Percentiles rank a stretch among this genome's conserved stretches.
phyloP scores from a whole-genome alignment of 345 rosid genomes.

The Aquilaria yunnanensis region DNA sequence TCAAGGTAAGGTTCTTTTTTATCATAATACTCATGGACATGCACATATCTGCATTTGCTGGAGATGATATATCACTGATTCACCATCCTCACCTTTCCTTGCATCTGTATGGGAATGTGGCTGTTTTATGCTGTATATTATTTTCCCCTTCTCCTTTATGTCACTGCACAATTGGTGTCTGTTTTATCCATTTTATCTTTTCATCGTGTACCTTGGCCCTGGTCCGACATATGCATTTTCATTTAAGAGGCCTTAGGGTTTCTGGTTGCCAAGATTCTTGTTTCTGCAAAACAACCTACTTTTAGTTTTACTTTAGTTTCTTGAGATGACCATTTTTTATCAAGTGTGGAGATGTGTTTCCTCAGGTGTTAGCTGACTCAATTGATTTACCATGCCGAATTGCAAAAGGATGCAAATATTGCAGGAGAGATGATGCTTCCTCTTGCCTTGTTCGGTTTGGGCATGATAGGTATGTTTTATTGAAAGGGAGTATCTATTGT shows the following conservation, averaged over 20 bases:
- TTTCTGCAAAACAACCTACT: neutral
- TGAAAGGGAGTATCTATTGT: too few species aligned
- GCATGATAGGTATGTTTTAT: slow-evolving; percentile 61
- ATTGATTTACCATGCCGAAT: slow-evolving; percentile 98
- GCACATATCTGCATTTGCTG: too few species aligned
- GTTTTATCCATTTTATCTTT: too few species aligned
- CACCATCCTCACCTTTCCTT: too few species aligned
- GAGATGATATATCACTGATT: too few species aligned
- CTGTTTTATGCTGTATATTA: too few species aligned
- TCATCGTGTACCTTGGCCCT: too few species aligned
- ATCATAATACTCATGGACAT: neutral
- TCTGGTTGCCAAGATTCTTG: neutral
- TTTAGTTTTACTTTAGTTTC: neutral
- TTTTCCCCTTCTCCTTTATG: too few species aligned
- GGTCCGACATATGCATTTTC: neutral
- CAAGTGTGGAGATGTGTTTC: slow-evolving; percentile 15
- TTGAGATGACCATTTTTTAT: neutral
- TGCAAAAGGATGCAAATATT: slow-evolving; percentile 96
- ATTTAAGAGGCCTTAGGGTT: neutral
- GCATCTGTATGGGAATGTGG: too few species aligned
- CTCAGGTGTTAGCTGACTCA: slow-evolving; percentile 85
- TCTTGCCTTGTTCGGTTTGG: slow-evolving; percentile 98
- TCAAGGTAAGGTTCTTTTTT: slow-evolving; percentile 64
- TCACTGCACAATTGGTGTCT: too few species aligned
- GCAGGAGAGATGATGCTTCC: slow-evolving; percentile 79